Percentiles rank a stretch among this genome's conserved stretches.
These are phyloP conservation scores for Colletotrichum incanum DNA, from an alignment of 2,329 filamentous ascomycete species.

Conservation along the genomic window DNA sequence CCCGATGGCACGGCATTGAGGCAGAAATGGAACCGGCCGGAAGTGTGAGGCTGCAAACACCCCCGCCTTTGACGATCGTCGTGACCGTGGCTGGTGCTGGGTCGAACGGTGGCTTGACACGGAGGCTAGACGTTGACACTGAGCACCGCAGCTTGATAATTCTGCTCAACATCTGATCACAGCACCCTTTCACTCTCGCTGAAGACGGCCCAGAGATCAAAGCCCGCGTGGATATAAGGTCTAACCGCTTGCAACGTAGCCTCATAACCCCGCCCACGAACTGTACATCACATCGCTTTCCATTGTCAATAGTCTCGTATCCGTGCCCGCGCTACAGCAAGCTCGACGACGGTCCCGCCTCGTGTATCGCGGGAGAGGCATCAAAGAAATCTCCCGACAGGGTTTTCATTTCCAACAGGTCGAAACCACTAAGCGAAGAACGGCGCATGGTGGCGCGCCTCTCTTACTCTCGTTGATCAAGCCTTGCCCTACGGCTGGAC, in stretches of 20 bases:
- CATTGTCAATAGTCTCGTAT: conserved; percentile 34
- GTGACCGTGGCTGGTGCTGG: conserved; percentile 1
- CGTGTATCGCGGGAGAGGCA: conserved; percentile 16
- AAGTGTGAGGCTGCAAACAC: neutral
- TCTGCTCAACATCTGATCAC: neutral
- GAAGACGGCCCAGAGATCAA: conserved; percentile 11
- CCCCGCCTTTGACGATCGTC: conserved; percentile 10
- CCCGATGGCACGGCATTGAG: conserved; percentile 4
- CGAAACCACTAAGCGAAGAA: neutral
- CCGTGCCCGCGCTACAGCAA: conserved; percentile 21
- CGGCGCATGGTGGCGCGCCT: neutral
- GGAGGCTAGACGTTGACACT: conserved; percentile 33
- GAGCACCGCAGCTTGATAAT: conserved; percentile 6
- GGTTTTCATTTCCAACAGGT: neutral
- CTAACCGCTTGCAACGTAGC: conserved; percentile 18
- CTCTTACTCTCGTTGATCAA: neutral
- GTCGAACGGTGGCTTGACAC: conserved; percentile 32
- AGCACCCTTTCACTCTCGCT: neutral
- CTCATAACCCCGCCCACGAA: neutral
- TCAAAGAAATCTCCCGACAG: conserved; percentile 27
- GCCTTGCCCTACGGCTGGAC: conserved; percentile 1
- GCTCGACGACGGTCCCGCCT: neutral
- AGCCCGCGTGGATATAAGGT: neutral
- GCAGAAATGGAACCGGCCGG: neutral
- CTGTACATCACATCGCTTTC: neutral